Evolutionary conservation across 768 basidiomycete genomes (phyloP).

Genomic region (Lepiota venenata): DNA sequence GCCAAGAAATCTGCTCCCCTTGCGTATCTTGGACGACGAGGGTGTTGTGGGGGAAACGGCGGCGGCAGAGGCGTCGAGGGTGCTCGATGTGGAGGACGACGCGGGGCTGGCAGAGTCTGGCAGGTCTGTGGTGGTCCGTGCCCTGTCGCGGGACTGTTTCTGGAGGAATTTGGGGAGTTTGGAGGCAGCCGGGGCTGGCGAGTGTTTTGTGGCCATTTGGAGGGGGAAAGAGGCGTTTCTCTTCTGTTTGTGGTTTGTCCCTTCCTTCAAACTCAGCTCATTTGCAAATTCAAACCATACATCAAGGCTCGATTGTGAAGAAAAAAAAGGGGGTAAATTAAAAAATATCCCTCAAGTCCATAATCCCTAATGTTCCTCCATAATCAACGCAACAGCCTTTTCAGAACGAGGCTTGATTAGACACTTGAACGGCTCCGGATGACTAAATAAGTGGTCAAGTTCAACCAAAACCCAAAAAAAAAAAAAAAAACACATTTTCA

Average conservation of each 20-base stretch:
- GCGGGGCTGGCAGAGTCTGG: no score
- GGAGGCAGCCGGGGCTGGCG: constrained; percentile 27
- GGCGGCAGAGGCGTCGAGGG: constrained; percentile 19
- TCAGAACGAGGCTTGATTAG: constrained; percentile 25
- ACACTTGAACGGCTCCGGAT: constrained; percentile 28
- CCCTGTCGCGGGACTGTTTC: constrained; percentile 58
- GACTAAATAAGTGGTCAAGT: constrained; percentile 18
- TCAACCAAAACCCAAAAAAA: background rate
- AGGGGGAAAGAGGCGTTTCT: no score
- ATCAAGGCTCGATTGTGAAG: no score
- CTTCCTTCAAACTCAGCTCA: no score
- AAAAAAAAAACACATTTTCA: background rate
- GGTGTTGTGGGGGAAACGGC: constrained; percentile 19
- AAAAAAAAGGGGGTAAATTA: no score
- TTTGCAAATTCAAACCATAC: no score
- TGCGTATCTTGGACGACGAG: constrained; percentile 22
- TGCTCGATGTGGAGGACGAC: constrained; percentile 26
- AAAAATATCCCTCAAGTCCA: no score
- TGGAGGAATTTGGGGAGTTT: constrained; percentile 70
- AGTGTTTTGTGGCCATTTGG: no score
- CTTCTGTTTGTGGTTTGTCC: no score
- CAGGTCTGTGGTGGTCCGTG: no score
- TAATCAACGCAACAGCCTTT: constrained; percentile 21
- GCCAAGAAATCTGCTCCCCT: constrained; percentile 33
- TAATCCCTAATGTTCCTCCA: constrained; percentile 14